phyloP scores from a whole-genome alignment of 192 early-diverging fungal genomes.

The Podochytrium sp. region DNA sequence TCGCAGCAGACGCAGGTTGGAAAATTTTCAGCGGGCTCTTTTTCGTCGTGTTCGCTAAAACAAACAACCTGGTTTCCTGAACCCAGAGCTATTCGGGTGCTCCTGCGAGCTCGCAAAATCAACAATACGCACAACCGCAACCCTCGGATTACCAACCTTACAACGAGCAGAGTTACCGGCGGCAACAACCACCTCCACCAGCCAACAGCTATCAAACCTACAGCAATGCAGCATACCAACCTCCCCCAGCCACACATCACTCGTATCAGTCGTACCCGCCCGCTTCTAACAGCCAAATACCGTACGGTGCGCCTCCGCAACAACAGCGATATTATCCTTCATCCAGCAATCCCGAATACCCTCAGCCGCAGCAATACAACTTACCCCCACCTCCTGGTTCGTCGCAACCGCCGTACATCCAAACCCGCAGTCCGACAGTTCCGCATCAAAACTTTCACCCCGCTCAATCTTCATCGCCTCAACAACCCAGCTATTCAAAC shows the following conservation, averaged over 20 bases:
- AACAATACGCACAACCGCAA: not conserved
- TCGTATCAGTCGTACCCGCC: no score
- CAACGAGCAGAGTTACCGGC: no score
- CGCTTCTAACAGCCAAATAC: no score
- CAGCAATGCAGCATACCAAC: no score
- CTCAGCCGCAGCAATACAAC: not conserved
- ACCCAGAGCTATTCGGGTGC: not conserved
- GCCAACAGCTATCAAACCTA: no score
- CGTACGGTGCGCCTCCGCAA: not conserved
- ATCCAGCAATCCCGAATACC: not conserved
- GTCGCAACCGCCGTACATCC: not conserved
- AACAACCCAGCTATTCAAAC: not conserved
- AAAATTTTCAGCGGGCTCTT: not conserved
- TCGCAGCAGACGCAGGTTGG: not conserved
- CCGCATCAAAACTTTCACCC: no score
- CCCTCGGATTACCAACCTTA: no score
- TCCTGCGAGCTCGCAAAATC: not conserved
- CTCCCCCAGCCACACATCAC: no score
- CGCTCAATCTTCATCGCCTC: not conserved
- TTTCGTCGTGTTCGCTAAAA: not conserved
- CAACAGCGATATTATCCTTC: not conserved
- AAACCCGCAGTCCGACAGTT: slow-evolving; percentile 19
- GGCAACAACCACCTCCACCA: no score
- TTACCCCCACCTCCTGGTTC: not conserved
- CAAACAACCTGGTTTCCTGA: not conserved